These are phyloP conservation scores for Pogostemon cablin DNA, from an alignment of 257 asterid genomes.

Conservation along the genomic window DNA sequence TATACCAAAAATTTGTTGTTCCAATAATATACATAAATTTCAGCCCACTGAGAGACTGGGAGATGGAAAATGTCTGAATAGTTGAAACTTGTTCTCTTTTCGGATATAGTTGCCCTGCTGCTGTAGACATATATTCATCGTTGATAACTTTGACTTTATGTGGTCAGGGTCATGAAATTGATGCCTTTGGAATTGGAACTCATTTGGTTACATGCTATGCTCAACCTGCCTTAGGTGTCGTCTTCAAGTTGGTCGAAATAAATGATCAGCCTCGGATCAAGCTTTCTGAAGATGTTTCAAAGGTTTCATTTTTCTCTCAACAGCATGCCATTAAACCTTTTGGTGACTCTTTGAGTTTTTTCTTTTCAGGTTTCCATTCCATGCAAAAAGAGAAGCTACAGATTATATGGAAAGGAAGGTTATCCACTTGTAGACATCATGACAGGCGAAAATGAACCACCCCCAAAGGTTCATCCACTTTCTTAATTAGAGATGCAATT, in stretches of 20 bases:
- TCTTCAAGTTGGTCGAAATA: conserved; percentile 94
- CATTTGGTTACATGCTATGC: conserved; percentile 98
- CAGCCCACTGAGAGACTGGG: not conserved
- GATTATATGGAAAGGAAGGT: conserved; percentile 92
- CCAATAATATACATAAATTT: not conserved
- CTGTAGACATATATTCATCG: conserved; percentile 13
- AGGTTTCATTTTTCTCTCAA: conserved; percentile 55
- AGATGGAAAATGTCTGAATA: conserved; percentile 14
- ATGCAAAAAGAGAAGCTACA: conserved; percentile 89
- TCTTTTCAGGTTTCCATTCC: conserved; percentile 87
- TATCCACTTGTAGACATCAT: conserved; percentile 95
- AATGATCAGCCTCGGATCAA: conserved; percentile 94
- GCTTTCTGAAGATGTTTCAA: conserved; percentile 96
- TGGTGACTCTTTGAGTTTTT: conserved; percentile 30
- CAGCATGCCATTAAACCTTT: conserved; percentile 10
- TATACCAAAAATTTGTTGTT: conserved; percentile 1
- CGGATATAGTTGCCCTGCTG: conserved; percentile 25
- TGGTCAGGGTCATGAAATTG: conserved; percentile 90
- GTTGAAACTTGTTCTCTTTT: not conserved
- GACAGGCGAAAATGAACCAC: conserved; percentile 88
- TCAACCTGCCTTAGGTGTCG: conserved; percentile 96
- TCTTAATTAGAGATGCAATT: conserved; percentile 6
- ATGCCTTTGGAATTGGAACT: conserved; percentile 95
- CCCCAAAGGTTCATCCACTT: conserved; percentile 66
- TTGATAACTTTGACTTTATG: conserved; percentile 27